phyloP scores from a whole-genome alignment of 2,329 filamentous ascomycete species.

The Claviceps digitariae region DNA sequence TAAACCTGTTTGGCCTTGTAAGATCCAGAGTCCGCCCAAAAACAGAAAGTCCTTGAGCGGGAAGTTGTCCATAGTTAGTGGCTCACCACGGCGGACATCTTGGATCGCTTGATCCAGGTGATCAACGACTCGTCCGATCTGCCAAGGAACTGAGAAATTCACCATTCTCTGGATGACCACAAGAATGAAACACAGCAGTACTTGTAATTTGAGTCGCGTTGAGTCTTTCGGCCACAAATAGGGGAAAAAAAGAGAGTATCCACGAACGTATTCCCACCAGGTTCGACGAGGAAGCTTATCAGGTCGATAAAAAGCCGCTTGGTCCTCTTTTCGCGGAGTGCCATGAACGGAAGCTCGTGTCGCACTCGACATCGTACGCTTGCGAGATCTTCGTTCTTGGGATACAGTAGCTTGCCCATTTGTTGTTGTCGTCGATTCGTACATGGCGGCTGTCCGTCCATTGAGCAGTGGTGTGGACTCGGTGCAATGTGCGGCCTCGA shows the following conservation, averaged over 20 bases:
- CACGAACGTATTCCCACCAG: conserved; percentile 92
- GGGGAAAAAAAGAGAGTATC: conserved; percentile 88
- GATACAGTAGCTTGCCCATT: conserved; percentile 10
- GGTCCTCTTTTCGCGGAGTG: conserved; percentile 38
- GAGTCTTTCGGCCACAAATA: conserved; percentile 92
- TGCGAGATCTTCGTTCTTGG: conserved; percentile 17
- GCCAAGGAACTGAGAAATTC: conserved; percentile 73
- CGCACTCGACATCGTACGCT: conserved; percentile 25
- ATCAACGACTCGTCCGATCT: conserved; percentile 70
- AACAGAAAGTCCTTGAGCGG: conserved; percentile 22
- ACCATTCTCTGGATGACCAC: conserved; percentile 69
- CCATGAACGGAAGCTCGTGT: conserved; percentile 19
- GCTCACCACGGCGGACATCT: conserved; percentile 28
- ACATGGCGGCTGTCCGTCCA: conserved; percentile 20
- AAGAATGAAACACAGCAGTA: conserved; percentile 69
- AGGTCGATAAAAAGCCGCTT: conserved; percentile 77
- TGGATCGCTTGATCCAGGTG: conserved; percentile 43
- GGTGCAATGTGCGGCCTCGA: conserved; percentile 28
- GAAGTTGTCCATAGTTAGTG: conserved; percentile 20
- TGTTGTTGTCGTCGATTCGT: conserved; percentile 19
- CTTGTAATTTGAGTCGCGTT: conserved; percentile 56
- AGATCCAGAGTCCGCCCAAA: conserved; percentile 57
- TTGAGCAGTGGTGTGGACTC: conserved; percentile 53
- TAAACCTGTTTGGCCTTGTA: conserved; percentile 81
- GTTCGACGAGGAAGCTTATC: conserved; percentile 73